Percentiles rank a stretch among this genome's conserved stretches.
These are phyloP conservation scores for Phalaenopsis hybrid DNA, from an alignment of 116 monocot species.

Conservation along the genomic window DNA sequence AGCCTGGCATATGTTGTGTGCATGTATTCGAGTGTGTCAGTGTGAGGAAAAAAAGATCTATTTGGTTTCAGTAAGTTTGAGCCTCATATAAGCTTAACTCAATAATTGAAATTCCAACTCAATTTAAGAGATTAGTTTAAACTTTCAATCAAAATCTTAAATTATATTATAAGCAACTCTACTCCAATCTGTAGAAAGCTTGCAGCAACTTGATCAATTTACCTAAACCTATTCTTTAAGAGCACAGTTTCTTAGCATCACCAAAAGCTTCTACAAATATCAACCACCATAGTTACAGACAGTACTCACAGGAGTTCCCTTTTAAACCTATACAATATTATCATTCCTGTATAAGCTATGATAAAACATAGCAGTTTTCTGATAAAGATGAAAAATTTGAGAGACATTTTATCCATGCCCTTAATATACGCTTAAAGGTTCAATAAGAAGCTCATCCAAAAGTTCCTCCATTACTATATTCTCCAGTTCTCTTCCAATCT, in stretches of 20 bases:
- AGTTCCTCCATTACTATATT: conserved; percentile 45
- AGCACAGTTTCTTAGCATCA: not conserved
- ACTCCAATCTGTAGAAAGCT: no score
- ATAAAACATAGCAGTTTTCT: not conserved
- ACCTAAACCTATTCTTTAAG: not conserved
- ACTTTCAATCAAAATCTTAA: no score
- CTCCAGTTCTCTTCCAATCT: conserved; percentile 44
- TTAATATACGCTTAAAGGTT: not conserved
- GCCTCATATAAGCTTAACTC: no score
- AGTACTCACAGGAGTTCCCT: not conserved
- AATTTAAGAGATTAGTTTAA: no score
- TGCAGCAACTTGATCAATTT: no score
- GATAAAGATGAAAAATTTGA: not conserved
- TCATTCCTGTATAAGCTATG: not conserved
- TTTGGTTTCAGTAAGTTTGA: no score
- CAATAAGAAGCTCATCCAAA: conserved; percentile 42
- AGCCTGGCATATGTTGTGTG: no score
- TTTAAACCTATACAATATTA: not conserved
- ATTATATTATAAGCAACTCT: no score
- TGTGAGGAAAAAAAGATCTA: no score
- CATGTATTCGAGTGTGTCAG: no score
- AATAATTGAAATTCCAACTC: no score
- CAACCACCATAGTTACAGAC: not conserved
- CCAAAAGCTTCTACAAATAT: not conserved
- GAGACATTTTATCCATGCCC: not conserved